A percentile compares a stretch with the other conserved stretches of the same genome.
Evolutionary conservation across 2,329 filamentous ascomycete genomes (phyloP).

Genomic region (Aurifilum marmelostoma): DNA sequence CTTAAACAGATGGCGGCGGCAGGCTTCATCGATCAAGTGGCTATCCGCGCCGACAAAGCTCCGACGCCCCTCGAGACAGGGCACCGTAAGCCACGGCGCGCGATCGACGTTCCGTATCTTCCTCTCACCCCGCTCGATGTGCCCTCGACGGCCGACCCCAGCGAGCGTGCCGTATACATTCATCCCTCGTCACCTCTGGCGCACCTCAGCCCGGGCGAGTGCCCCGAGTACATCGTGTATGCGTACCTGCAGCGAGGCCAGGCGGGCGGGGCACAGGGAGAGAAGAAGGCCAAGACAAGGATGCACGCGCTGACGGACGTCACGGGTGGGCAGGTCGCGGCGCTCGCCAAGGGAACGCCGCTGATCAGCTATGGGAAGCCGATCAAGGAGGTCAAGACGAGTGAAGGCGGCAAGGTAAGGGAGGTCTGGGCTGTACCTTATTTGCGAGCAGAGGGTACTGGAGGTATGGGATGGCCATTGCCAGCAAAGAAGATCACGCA

Average conservation of each 20-base stretch:
- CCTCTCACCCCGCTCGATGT: conserved; percentile 73
- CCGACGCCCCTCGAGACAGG: conserved; percentile 69
- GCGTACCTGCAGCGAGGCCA: conserved; percentile 76
- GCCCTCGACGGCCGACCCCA: conserved; percentile 42
- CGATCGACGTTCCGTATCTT: conserved; percentile 89
- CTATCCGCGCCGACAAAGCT: conserved; percentile 86
- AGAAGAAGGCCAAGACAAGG: conserved; percentile 70
- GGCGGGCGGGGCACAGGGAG: conserved; percentile 51
- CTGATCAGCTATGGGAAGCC: conserved; percentile 86
- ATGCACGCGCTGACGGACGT: conserved; percentile 88
- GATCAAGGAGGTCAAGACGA: conserved; percentile 73
- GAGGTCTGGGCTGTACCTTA: conserved; percentile 85
- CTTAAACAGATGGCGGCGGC: conserved; percentile 90
- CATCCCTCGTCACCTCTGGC: conserved; percentile 85
- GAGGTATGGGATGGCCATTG: conserved; percentile 79
- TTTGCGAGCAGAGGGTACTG: conserved; percentile 68
- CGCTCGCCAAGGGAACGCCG: conserved; percentile 81
- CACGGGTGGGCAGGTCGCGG: conserved; percentile 73
- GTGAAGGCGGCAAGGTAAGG: conserved; percentile 50
- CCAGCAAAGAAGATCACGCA: conserved; percentile 85
- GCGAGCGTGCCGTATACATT: conserved; percentile 76
- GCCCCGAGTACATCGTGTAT: conserved; percentile 88
- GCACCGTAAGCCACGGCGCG: conserved; percentile 73
- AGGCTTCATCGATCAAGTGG: conserved; percentile 92
- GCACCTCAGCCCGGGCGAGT: conserved; percentile 68